Evolutionary conservation across 768 basidiomycete genomes (phyloP).

Genomic region (Phaeolepiota aurea): DNA sequence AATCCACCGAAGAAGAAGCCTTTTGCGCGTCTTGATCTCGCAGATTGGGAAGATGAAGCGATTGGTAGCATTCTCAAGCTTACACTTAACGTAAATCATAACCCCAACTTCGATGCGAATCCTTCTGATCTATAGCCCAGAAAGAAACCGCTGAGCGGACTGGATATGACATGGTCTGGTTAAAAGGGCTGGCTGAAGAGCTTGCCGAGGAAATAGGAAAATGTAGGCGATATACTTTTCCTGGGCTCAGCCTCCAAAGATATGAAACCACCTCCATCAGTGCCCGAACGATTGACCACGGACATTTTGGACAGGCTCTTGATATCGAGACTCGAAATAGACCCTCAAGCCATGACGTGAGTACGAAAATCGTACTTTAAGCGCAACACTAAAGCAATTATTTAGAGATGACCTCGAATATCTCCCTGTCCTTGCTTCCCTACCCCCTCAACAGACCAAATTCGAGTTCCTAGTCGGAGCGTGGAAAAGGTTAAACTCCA

Average conservation of each 20-base stretch:
- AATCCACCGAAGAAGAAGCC: slow-evolving; percentile 43
- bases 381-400: neutral
- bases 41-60: slow-evolving; percentile 67
- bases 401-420: slow-evolving; percentile 69
- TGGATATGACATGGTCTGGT: slow-evolving; percentile 71
- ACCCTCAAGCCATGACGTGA: slow-evolving; percentile 65
- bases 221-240: slow-evolving; percentile 9
- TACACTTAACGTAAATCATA: slow-evolving; percentile 62
- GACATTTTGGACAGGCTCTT: slow-evolving; percentile 72
- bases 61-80: slow-evolving; percentile 65
- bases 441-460: slow-evolving; percentile 70
- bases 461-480: slow-evolving; percentile 88
- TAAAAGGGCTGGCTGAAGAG: slow-evolving; percentile 69
- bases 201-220: slow-evolving; percentile 51
- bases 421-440: slow-evolving; percentile 61
- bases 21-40: slow-evolving; percentile 40
- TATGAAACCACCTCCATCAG: slow-evolving; percentile 15
- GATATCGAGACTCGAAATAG: slow-evolving; percentile 77
- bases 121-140: slow-evolving; percentile 22
- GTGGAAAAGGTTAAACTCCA: slow-evolving; percentile 80
- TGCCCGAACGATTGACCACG: slow-evolving; percentile 35
- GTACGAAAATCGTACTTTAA: slow-evolving; percentile 15
- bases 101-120: neutral
- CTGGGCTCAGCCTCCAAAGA: too few relatives aligned
- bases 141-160: slow-evolving; percentile 49